phyloP scores from a whole-genome alignment of 2,329 filamentous ascomycete genomes.

The Aotearoamyces nothofagi region DNA sequence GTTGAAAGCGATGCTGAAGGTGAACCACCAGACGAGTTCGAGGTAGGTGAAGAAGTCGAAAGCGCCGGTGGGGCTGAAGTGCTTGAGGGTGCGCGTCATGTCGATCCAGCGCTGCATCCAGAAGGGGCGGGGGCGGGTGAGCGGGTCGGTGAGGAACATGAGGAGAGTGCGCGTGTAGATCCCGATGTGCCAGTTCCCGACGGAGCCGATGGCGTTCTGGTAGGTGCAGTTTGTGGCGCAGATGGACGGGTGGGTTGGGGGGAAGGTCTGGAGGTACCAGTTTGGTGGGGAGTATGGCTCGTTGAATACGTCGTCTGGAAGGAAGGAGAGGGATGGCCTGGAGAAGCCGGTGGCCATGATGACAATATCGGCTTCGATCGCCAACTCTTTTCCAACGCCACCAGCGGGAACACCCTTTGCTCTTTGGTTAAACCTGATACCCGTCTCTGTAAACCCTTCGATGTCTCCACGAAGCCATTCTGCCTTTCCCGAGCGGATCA shows the following conservation, averaged over 20 bases:
- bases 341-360: slow-evolving; percentile 77
- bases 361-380: slow-evolving; percentile 59
- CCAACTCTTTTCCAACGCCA: slow-evolving; percentile 53
- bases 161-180: slow-evolving; percentile 77
- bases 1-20: slow-evolving; percentile 64
- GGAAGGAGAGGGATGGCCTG: slow-evolving; percentile 56
- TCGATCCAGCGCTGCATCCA: slow-evolving; percentile 84
- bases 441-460: slow-evolving; percentile 42
- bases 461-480: slow-evolving; percentile 77
- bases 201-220: slow-evolving; percentile 63
- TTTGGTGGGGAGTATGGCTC: slow-evolving; percentile 66
- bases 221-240: slow-evolving; percentile 79
- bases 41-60: slow-evolving; percentile 87
- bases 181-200: slow-evolving; percentile 80
- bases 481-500: slow-evolving; percentile 55
- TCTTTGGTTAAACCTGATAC: slow-evolving; percentile 58
- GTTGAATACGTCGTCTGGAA: slow-evolving; percentile 57
- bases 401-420: slow-evolving; percentile 57
- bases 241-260: slow-evolving; percentile 55
- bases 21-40: slow-evolving; percentile 75
- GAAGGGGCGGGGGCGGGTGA: slow-evolving; percentile 53
- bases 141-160: slow-evolving; percentile 72
- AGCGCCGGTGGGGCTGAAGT: slow-evolving; percentile 51
- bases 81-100: slow-evolving; percentile 61
- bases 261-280: slow-evolving; percentile 83